Conservation (phyloP, 257 asterid species). For the Nicotiana otophora region DNA sequence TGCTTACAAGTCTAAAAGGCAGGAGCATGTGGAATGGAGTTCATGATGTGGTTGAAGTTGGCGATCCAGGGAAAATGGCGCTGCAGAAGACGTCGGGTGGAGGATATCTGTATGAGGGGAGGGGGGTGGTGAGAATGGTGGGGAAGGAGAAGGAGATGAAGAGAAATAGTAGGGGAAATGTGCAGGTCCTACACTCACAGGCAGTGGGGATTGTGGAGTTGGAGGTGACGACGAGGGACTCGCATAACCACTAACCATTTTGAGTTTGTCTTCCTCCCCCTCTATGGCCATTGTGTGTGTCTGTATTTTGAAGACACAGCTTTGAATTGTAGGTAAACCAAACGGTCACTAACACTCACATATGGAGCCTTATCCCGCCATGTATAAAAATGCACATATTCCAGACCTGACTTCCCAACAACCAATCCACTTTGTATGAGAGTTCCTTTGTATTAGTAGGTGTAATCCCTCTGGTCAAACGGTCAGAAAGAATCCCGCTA, state of each 20-base stretch:
- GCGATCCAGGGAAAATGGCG: slow-evolving; percentile 17
- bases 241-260: slow-evolving; percentile 10
- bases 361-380: neutral
- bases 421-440: neutral
- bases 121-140: slow-evolving; percentile 9
- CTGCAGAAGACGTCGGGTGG: neutral
- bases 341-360: neutral
- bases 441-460: too few relatives aligned
- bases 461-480: too few relatives aligned
- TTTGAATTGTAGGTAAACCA: neutral
- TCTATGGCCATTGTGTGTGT: neutral
- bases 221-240: slow-evolving; percentile 2
- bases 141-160: slow-evolving; percentile 12
- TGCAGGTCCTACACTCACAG: slow-evolving; percentile 20
- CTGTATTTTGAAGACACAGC: neutral
- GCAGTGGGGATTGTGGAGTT: slow-evolving; percentile 20
- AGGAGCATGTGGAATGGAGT: neutral
- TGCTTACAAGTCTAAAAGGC: slow-evolving; percentile 24
- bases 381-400: neutral
- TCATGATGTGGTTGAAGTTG: neutral
- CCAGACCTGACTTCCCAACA: neutral
- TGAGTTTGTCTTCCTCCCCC: neutral
- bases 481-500: too few relatives aligned
- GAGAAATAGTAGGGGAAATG: slow-evolving; percentile 10
- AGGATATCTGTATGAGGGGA: slow-evolving; percentile 11